Evolutionary conservation across 2,329 filamentous ascomycete species (phyloP).

Genomic region (Blumeriella jaapii): DNA sequence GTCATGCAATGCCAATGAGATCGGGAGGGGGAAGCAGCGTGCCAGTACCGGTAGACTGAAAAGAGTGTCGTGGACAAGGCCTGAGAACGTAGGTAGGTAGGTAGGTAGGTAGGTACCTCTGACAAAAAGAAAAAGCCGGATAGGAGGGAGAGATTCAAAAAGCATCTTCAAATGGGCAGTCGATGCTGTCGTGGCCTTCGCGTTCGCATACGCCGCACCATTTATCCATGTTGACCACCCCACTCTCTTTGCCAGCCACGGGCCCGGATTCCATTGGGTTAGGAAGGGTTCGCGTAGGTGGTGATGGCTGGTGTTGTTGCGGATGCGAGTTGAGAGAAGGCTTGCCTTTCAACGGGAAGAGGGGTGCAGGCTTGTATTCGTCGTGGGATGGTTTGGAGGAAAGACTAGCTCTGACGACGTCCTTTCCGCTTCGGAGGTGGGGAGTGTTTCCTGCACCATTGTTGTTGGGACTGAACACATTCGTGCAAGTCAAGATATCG

Average conservation of each 20-base stretch:
- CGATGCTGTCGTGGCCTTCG: slow-evolving; percentile 92
- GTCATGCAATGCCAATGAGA: slow-evolving; percentile 14
- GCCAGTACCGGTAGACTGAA: not conserved
- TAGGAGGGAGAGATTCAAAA: no score
- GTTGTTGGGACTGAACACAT: slow-evolving; percentile 51
- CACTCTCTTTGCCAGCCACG: slow-evolving; percentile 67
- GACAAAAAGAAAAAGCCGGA: no score
- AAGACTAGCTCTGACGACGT: slow-evolving; percentile 30
- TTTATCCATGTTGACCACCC: slow-evolving; percentile 69
- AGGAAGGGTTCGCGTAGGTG: slow-evolving; percentile 39
- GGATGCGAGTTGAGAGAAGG: slow-evolving; percentile 21
- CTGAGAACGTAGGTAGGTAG: no score
- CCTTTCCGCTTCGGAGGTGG: slow-evolving; percentile 27
- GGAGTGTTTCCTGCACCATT: slow-evolving; percentile 4
- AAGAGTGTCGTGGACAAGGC: no score
- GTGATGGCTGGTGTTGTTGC: slow-evolving; percentile 26
- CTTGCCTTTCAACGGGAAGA: slow-evolving; percentile 39
- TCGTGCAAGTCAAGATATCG: slow-evolving; percentile 87
- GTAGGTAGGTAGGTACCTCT: not conserved
- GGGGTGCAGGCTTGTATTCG: slow-evolving; percentile 41
- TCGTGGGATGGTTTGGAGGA: slow-evolving; percentile 29
- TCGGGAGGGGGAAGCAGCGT: not conserved
- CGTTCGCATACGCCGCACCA: slow-evolving; percentile 97
- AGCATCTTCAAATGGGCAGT: slow-evolving; percentile 83
- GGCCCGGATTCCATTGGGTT: slow-evolving; percentile 56